Base-by-base conservation (phyloP, 257 asterid genomes). In the Capsicum pubescens region DNA sequence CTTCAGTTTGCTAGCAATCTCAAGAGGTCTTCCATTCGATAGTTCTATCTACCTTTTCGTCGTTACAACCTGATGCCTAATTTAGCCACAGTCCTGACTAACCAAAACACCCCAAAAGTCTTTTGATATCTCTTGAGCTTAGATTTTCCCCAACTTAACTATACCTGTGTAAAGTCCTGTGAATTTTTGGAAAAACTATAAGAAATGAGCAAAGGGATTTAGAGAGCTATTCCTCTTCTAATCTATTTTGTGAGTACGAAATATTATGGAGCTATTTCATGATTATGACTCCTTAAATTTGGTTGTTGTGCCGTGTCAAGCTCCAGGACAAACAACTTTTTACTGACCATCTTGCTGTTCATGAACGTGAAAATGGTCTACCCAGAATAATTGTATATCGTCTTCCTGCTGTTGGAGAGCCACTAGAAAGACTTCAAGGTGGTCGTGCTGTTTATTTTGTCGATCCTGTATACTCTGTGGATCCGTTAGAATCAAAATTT, bases 291-390 rank as follows among this genome's bases (percentile, higher is more conserved):
- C 61, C 50, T 76, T 76, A 76, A 32, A 54, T 67, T 36, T 32
- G 68, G 21, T 85, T 58, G 48, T 91, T 84, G 48, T 84, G 84
- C 95, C 94, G 99, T 85, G 91, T 94, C 83, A 94, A 91, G 90
- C 91, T 96, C 86, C 97, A 92, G 90, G 93, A 89, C 71, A 89
- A 93, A 87, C 97, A 91, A 81, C 92, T 92, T 83, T 96, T 94
- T 82, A 86, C 82, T 15, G 87, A 93, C 83, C 98, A 96, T 87
- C 92, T 96, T 83, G 98, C 90, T 90, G 93, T 93, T 81, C 91
- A 88, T 87, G 98, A 93, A 86, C 98, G 99, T 87, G 97, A 91
- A 87, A 84, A 89, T 85, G 98, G 98, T 88, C 87, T 93, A 80
- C 97, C 92, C 67, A 93, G 88, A 87, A 92, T 96, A 86, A 91